Conservation (phyloP, 176 grass and related monocot species). For the Carex cristatella region DNA sequence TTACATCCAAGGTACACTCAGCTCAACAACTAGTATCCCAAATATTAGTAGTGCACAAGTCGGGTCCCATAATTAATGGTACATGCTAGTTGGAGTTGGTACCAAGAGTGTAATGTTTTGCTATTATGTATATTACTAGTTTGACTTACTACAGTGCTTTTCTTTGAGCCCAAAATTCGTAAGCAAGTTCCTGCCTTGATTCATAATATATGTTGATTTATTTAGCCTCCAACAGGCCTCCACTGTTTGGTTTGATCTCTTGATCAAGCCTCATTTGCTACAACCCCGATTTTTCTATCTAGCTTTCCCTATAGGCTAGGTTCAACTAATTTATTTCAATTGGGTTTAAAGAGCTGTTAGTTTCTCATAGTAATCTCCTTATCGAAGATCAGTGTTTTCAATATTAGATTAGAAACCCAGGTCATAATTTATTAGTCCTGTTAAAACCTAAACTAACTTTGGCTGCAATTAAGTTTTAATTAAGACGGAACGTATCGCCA, state of each 20-base stretch:
- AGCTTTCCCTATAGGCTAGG: neutral
- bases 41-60: neutral
- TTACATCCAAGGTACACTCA: slow-evolving; percentile 60
- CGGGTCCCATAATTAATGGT: neutral
- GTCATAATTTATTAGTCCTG: neutral
- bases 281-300: neutral
- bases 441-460: neutral
- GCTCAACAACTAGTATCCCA: neutral
- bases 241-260: neutral
- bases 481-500: neutral
- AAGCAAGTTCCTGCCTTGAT: neutral
- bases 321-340: neutral
- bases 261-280: neutral
- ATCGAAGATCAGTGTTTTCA: neutral
- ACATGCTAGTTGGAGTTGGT: neutral
- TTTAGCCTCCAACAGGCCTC: neutral
- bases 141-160: neutral
- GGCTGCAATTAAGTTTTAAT: neutral
- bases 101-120: neutral
- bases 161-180: neutral
- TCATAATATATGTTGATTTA: neutral
- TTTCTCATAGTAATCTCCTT: neutral
- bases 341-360: neutral
- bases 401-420: neutral
- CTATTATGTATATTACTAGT: neutral